A percentile compares a stretch with the other conserved stretches of the same genome.
Conservation (phyloP, 768 basidiomycete species). For the Suillus spraguei region DNA sequence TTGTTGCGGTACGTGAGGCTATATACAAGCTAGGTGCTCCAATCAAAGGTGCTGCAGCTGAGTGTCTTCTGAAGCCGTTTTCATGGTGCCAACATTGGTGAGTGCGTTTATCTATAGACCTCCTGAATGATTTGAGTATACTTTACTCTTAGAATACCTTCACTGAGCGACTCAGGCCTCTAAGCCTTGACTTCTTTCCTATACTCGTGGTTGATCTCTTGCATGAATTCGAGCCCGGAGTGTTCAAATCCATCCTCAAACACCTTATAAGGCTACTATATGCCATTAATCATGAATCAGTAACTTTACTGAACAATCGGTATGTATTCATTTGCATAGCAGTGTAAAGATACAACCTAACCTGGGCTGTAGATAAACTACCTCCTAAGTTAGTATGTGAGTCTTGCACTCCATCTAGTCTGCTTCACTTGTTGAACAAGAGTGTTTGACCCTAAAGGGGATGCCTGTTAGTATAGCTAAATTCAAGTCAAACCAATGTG, state of each 20-base stretch:
- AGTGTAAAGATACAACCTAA: too few species aligned
- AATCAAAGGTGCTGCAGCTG: constrained; percentile 11
- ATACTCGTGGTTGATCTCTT: constrained; percentile 40
- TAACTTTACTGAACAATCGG: constrained; percentile 29
- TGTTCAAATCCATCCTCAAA: constrained; percentile 38
- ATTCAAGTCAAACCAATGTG: too few species aligned
- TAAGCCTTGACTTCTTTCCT: constrained; percentile 26
- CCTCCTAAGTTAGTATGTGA: too few species aligned
- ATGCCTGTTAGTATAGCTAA: too few species aligned
- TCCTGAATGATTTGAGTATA: not conserved
- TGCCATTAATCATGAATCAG: constrained; percentile 7
- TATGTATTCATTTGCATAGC: constrained; percentile 9
- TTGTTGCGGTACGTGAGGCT: constrained; percentile 2
- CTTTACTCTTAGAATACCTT: constrained; percentile 35
- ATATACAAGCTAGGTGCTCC: constrained; percentile 14
- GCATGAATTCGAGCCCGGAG: constrained; percentile 44
- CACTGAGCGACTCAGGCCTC: constrained; percentile 20
- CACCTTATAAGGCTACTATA: constrained; percentile 39
- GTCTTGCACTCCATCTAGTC: too few species aligned
- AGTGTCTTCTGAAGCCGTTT: constrained; percentile 8
- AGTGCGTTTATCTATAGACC: not conserved
- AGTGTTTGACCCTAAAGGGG: too few species aligned
- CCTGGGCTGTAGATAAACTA: too few species aligned
- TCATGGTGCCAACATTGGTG: constrained; percentile 19
- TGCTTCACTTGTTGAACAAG: too few species aligned